These are phyloP conservation scores for Termitomyces sp. DNA, from an alignment of 768 basidiomycete genomes.

Conservation along the genomic window DNA sequence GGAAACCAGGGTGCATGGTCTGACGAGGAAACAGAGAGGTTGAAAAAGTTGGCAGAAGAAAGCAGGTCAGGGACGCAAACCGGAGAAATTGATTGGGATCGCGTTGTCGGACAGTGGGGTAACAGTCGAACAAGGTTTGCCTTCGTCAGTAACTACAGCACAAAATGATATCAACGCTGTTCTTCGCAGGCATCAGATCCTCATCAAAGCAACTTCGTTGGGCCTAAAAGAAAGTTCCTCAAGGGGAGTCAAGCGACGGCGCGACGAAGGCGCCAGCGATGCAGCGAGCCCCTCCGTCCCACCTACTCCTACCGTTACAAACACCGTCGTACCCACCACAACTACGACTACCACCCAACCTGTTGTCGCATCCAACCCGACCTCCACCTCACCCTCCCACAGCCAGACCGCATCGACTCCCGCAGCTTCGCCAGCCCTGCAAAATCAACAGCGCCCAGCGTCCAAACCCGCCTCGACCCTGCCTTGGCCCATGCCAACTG, in stretches of 20 bases:
- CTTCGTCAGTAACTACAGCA: not conserved
- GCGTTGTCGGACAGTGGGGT: slow-evolving; percentile 73
- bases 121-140: slow-evolving; percentile 67
- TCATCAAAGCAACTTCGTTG: slow-evolving; percentile 77
- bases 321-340: slow-evolving; percentile 22
- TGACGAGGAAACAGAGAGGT: slow-evolving; percentile 69
- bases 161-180: not conserved
- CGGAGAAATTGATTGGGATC: slow-evolving; percentile 79
- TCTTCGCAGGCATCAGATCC: slow-evolving; percentile 69
- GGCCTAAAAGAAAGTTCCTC: slow-evolving; percentile 73
- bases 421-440: slow-evolving; percentile 51
- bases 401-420: slow-evolving; percentile 47
- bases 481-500: slow-evolving; percentile 75
- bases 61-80: slow-evolving; percentile 46
- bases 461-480: slow-evolving; percentile 28
- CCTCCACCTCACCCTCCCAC: slow-evolving; percentile 36
- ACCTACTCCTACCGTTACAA: slow-evolving; percentile 27
- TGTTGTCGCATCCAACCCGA: slow-evolving; percentile 16
- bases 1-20: slow-evolving; percentile 74
- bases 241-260: slow-evolving; percentile 44
- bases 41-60: slow-evolving; percentile 70
- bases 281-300: slow-evolving; percentile 30
- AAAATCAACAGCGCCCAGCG: slow-evolving; percentile 37
- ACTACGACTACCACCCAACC: slow-evolving; percentile 18
- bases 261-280: slow-evolving; percentile 40